Evolutionary conservation across 768 basidiomycete genomes (phyloP), one percentile per base, ranked within the genome.

Genomic region (Leucogyrophana mollusca): DNA sequence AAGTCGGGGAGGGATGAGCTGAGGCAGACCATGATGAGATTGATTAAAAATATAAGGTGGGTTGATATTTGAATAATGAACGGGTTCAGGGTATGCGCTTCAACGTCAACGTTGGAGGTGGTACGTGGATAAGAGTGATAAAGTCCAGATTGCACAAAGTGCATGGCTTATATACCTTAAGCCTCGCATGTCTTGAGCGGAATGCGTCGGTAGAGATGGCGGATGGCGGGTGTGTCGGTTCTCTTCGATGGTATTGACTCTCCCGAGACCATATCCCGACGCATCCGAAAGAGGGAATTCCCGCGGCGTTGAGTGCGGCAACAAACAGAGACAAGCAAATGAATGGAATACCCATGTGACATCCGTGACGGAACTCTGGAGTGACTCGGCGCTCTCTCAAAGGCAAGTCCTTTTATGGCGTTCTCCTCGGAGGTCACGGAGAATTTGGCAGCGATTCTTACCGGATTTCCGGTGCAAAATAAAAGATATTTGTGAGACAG

Each of bases 21-120:
- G 27, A 13, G 27, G 27, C 27, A 30, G 27, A 30, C 27, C 27
- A 30, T 30, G 6, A 30, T 30, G 27, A 30, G 6, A 30, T 7
- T 30, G 27, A 30, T 30, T 30, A 30, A 83, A 45, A 83, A 83
- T 38, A 87, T 80, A 68, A 95, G 79, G 65, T 91, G 93, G 54
- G 85, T 74, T 44, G 94, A 76, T 51, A 95, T 87, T 30, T 37
- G 35, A 37, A 16, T 8, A 21, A 16, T 37, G 16, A 16, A 16
- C 16, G 16, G 27, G 13, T 30, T 6, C 27, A 30, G 13, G 27
- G 27, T 30, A 30, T 30, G 13, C 13, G 13, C 27, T 30, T 37
- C 35, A 37, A 37, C 35, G 20, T 21, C 35, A 37, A 37, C 20
- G n/a, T 21, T 37, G 20, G 35, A 16, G 9, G n/a, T 37, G n/a